phyloP scores from a whole-genome alignment of 345 rosid genomes.

The Streptanthus diversifolius region DNA sequence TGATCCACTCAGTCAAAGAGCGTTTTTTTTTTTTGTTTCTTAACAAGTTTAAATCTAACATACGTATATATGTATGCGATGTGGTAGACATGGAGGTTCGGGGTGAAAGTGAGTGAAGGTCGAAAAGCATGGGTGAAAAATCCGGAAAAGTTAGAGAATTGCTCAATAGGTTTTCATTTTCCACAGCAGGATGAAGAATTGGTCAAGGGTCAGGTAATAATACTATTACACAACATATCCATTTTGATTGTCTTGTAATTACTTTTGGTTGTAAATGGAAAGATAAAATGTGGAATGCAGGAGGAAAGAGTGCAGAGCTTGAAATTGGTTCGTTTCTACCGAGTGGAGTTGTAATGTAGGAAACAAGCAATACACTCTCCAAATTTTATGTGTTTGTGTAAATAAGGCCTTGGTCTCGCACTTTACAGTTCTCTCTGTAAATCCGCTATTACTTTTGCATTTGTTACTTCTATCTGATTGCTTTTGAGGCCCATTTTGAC shows the following conservation, averaged over 20 bases:
- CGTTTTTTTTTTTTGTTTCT: neutral
- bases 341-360: constrained; percentile 34
- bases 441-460: constrained; percentile 7
- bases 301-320: constrained; percentile 58
- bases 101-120: constrained; percentile 70
- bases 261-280: neutral
- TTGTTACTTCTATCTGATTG: neutral
- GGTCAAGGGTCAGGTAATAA: constrained; percentile 43
- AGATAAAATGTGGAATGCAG: constrained; percentile 10
- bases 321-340: constrained; percentile 67
- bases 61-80: neutral
- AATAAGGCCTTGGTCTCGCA: constrained; percentile 18
- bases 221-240: neutral
- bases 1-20: neutral
- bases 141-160: constrained; percentile 69
- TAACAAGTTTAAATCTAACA: neutral
- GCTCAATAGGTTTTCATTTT: constrained; percentile 78
- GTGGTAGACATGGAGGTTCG: constrained; percentile 67
- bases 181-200: constrained; percentile 42
- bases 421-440: constrained; percentile 23
- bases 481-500: neutral
- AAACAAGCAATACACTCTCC: neutral
- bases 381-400: neutral
- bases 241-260: neutral
- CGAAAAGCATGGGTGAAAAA: constrained; percentile 82